phyloP scores from a whole-genome alignment of 2,329 filamentous ascomycete genomes.

The Cladophialophora chaetospira region DNA sequence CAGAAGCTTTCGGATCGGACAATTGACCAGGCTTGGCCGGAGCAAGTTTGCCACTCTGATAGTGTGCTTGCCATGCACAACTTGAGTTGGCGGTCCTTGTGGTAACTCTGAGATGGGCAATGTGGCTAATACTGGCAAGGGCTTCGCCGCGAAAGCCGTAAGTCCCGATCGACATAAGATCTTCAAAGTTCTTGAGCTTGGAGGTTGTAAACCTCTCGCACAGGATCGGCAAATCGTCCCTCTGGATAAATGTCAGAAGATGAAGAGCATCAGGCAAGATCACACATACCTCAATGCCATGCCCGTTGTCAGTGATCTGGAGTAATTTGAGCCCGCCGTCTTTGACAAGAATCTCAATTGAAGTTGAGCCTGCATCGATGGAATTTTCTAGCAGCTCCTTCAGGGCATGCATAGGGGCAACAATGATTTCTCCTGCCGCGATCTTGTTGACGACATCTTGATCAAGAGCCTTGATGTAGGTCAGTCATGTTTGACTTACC shows the following conservation, averaged over 20 bases:
- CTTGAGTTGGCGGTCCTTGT: slow-evolving; percentile 87
- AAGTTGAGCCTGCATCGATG: slow-evolving; percentile 93
- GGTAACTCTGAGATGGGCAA: slow-evolving; percentile 91
- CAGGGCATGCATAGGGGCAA: slow-evolving; percentile 90
- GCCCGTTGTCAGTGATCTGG: slow-evolving; percentile 96
- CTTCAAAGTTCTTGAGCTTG: slow-evolving; percentile 91
- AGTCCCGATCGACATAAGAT: slow-evolving; percentile 83
- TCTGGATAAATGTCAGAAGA: slow-evolving; percentile 53
- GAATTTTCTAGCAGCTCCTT: slow-evolving; percentile 98
- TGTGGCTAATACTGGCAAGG: slow-evolving; percentile 95
- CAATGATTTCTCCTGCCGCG: slow-evolving; percentile 95
- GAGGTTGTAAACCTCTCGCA: slow-evolving; percentile 97
- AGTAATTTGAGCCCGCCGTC: slow-evolving; percentile 93
- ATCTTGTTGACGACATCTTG: slow-evolving; percentile 98
- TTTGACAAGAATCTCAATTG: slow-evolving; percentile 86
- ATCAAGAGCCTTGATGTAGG: slow-evolving; percentile 69
- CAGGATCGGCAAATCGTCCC: slow-evolving; percentile 85
- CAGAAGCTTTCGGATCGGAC: slow-evolving; percentile 81
- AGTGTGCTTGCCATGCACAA: slow-evolving; percentile 88
- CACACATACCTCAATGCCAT: slow-evolving; percentile 79
- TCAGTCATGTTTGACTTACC: slow-evolving; percentile 38
- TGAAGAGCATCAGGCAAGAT: not conserved
- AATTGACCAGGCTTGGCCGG: slow-evolving; percentile 85
- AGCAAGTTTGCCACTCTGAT: slow-evolving; percentile 77
- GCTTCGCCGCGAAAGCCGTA: slow-evolving; percentile 99